Conservation (phyloP, 352 stramenopile genomes). For the Phytopythium litorale region DNA sequence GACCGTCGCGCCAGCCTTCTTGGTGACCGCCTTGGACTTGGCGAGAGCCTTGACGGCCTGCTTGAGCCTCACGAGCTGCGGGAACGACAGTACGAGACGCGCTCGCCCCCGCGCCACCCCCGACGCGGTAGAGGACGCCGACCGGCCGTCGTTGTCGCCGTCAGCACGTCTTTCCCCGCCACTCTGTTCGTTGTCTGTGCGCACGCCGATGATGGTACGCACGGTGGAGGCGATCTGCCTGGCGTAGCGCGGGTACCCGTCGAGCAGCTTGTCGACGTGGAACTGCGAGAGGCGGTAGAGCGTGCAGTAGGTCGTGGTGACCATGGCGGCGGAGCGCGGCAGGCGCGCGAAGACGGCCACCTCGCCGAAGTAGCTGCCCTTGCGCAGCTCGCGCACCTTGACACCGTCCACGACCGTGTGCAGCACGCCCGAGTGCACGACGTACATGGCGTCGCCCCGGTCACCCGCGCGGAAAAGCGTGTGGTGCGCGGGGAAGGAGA, state of each 20-base stretch:
- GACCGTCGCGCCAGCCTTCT: not conserved
- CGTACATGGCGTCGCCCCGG: constrained; percentile 69
- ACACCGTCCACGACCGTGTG: constrained; percentile 53
- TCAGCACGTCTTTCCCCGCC: not conserved
- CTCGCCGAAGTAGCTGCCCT: constrained; percentile 65
- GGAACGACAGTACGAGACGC: constrained; percentile 11
- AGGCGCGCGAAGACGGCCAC: constrained; percentile 60
- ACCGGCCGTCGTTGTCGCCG: not conserved
- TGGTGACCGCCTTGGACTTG: not conserved
- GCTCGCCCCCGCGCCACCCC: not conserved
- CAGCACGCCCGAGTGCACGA: constrained; percentile 59
- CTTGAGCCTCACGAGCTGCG: constrained; percentile 20
- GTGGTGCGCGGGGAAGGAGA: constrained; percentile 49
- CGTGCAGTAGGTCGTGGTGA: constrained; percentile 63
- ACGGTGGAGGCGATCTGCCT: constrained; percentile 21
- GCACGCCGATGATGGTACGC: not conserved
- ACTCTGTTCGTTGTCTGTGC: not conserved
- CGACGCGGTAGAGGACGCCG: not conserved
- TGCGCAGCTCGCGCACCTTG: constrained; percentile 65
- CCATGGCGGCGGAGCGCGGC: constrained; percentile 54
- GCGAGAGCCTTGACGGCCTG: constrained; percentile 5
- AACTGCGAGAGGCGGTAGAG: constrained; percentile 51
- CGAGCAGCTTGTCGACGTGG: constrained; percentile 46
- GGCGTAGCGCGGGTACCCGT: constrained; percentile 47
- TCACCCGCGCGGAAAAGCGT: constrained; percentile 55